phyloP scores from a whole-genome alignment of 345 rosid species.

The Ceriops decandra region DNA sequence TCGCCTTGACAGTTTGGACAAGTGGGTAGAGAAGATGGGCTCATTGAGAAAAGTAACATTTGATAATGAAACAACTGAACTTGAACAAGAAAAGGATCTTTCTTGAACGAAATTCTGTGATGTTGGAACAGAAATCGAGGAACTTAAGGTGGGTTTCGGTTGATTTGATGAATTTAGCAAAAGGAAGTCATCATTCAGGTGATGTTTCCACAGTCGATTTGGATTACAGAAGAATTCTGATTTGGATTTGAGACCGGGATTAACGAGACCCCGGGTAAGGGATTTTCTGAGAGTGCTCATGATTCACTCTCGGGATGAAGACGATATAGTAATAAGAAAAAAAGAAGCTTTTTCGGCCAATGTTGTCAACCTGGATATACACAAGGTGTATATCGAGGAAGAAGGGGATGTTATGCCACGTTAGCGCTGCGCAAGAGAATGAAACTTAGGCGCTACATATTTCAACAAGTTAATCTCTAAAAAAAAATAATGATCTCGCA shows the following conservation, averaged over 20 bases:
- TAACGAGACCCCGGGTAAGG: neutral
- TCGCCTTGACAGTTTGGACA: conserved; percentile 12
- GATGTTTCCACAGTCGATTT: neutral
- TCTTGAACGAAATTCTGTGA: neutral
- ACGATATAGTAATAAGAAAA: no score
- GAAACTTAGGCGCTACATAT: no score
- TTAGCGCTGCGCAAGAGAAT: no score
- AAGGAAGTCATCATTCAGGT: neutral
- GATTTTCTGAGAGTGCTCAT: conserved; percentile 17
- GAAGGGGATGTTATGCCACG: no score
- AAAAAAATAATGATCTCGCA: no score
- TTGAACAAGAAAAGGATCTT: neutral
- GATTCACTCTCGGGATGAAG: neutral
- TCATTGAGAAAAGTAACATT: neutral
- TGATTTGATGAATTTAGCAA: neutral
- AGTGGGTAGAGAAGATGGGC: conserved; percentile 7
- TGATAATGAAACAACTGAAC: conserved; percentile 7
- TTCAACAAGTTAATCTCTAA: no score
- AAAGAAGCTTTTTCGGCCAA: no score
- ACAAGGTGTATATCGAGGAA: no score
- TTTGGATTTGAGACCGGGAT: neutral
- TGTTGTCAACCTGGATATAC: no score
- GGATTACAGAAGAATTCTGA: neutral
- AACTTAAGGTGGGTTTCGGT: conserved; percentile 1
- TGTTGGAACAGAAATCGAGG: neutral